Evolutionary conservation across 1,139 yeast genomes (phyloP).

Genomic region (Sporopachydermia cereana): DNA sequence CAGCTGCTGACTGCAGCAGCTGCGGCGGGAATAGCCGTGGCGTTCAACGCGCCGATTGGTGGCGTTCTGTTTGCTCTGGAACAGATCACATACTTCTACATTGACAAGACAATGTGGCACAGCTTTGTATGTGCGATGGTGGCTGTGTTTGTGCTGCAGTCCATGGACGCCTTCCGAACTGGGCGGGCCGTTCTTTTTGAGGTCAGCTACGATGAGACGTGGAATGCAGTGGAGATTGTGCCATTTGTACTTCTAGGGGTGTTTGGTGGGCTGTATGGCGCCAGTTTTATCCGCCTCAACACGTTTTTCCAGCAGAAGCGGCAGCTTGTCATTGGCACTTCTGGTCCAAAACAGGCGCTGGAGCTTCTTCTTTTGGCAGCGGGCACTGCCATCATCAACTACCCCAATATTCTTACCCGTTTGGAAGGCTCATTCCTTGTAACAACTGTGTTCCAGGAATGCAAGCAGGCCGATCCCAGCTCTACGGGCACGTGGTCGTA

Average conservation of each 20-base stretch:
- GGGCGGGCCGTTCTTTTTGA: constrained; percentile 47
- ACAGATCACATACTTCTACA: constrained; percentile 50
- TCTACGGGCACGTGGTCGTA: constrained; percentile 8
- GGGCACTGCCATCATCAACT: constrained; percentile 42
- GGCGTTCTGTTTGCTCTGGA: constrained; percentile 85
- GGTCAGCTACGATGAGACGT: constrained; percentile 58
- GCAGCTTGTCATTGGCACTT: constrained; percentile 11
- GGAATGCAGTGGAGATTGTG: constrained; percentile 58
- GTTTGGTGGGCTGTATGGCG: constrained; percentile 60
- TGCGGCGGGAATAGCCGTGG: constrained; percentile 89
- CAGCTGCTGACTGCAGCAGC: constrained; percentile 74
- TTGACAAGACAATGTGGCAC: constrained; percentile 65
- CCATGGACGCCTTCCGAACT: constrained; percentile 46
- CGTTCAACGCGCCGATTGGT: constrained; percentile 91
- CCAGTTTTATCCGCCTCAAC: constrained; percentile 39
- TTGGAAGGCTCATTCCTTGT: constrained; percentile 46
- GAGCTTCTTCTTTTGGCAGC: constrained; percentile 41
- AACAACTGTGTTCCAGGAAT: constrained; percentile 52
- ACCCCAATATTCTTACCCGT: constrained; percentile 42
- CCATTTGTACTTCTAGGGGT: constrained; percentile 61
- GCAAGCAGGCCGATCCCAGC: constrained; percentile 24
- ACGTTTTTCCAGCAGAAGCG: constrained; percentile 30
- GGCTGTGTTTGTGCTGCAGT: constrained; percentile 56
- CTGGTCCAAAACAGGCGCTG: constrained; percentile 20
- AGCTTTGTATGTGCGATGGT: constrained; percentile 69